Conservation (phyloP, 768 basidiomycete species). For the Leucosporidium yakuticum region DNA sequence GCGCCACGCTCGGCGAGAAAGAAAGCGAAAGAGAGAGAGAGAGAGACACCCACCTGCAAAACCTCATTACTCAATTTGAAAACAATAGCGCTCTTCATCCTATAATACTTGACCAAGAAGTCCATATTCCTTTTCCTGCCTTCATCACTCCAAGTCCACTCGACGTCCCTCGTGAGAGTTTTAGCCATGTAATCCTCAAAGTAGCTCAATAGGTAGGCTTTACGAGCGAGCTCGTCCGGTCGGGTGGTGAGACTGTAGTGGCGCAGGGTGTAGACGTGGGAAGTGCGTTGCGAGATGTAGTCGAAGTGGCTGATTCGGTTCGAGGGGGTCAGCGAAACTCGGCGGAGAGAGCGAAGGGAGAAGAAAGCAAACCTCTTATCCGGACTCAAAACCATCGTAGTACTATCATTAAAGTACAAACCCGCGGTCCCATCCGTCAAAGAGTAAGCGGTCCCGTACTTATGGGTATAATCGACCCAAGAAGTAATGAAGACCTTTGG, state of each 20-base stretch:
- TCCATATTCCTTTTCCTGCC: slow-evolving; percentile 75
- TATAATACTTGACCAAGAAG: slow-evolving; percentile 88
- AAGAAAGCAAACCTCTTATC: slow-evolving; percentile 66
- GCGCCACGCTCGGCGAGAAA: not conserved
- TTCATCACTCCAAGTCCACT: slow-evolving; percentile 69
- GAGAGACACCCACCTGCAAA: slow-evolving; percentile 63
- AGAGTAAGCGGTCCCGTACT: slow-evolving; percentile 99
- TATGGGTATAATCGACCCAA: slow-evolving; percentile 99
- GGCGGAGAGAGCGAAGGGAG: not conserved
- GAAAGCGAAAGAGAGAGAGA: slow-evolving; percentile 2
- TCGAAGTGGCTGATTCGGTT: slow-evolving; percentile 66
- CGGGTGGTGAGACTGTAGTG: slow-evolving; percentile 54
- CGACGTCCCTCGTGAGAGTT: slow-evolving; percentile 73
- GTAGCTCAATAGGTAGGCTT: slow-evolving; percentile 86
- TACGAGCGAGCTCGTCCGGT: slow-evolving; percentile 77
- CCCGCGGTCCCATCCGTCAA: slow-evolving; percentile 91
- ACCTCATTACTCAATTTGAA: slow-evolving; percentile 95
- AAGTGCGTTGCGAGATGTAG: slow-evolving; percentile 64
- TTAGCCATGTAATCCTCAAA: slow-evolving; percentile 95
- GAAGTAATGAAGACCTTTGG: slow-evolving; percentile 79
- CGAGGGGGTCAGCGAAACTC: not conserved
- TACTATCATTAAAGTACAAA: slow-evolving; percentile 95
- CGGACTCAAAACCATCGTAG: slow-evolving; percentile 73
- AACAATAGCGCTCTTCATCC: slow-evolving; percentile 95
- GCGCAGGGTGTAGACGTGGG: slow-evolving; percentile 64